Evolutionary conservation across 1,139 yeast species (phyloP), one percentile per base, ranked within the genome.

Genomic region (Pichia sp.): DNA sequence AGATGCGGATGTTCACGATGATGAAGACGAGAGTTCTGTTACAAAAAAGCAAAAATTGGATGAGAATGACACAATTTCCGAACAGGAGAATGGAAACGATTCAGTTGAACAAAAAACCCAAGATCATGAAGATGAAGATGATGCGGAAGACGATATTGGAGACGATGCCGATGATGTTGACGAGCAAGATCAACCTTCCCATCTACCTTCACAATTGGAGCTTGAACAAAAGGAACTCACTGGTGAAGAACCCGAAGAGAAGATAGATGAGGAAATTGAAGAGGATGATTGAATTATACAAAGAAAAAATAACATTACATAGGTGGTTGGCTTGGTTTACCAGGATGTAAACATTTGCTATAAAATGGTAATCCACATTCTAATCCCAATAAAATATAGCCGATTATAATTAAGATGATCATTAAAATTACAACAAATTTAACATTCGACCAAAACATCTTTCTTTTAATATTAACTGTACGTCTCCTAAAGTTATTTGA

Each of bases 401-500:
- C 47, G 12, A 73, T 35, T 13, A 73, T 20, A 2, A 56, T 18
- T 1, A 65, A 46, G 7, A 67, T 56, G 0, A 63, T 56, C 0
- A 63, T 50, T 2, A 71, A 55, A 13, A 71, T 50, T 15, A 70
- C 55, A 15, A 72, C 60, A 52, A 79, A 73, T 53, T 72, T 76
- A 34, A 74, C 63, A 46, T 76, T 78, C 42, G 74, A 71, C 70
- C 82, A 72, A 86, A 89, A 81, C 79, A 88, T 76, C 52, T 72
- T 74, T 42, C 87, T 68, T 58, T 79, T 79, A 35, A 87, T 76
- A 46, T 73, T 73, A 27, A 77, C 78, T 0, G 96, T 85, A 51
- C 82, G 74, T 55, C 83, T 80, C 56, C 87, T 82, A 62, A 89
- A 89, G 41, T 84, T 77, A 67, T 73, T 77, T 6, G 95, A 79